phyloP scores from a whole-genome alignment of 1,284 basidiomycete genomes.

The Ustilago shanxiensis region DNA sequence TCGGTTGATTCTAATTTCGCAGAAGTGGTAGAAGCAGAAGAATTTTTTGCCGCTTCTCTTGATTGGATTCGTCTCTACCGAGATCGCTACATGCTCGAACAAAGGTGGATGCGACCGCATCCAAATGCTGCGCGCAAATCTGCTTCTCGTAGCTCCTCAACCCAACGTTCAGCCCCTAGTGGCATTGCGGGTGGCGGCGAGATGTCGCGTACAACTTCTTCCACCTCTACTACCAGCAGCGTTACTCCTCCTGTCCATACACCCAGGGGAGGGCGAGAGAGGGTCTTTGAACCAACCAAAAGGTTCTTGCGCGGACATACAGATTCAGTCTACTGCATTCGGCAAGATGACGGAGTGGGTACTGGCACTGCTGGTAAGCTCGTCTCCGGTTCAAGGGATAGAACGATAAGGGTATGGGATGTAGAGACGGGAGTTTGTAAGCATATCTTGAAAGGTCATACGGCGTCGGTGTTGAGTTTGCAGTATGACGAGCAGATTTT shows the following conservation, averaged over 20 bases:
- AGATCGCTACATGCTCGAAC: constrained; percentile 38
- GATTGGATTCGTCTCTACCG: constrained; percentile 44
- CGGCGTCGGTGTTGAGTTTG: constrained; percentile 55
- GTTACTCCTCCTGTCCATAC: neutral
- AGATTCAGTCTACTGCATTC: constrained; percentile 60
- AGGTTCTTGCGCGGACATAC: constrained; percentile 52
- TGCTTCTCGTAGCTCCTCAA: neutral
- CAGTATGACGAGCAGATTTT: constrained; percentile 60
- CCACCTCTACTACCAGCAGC: neutral
- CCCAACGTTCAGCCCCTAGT: neutral
- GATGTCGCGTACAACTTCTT: constrained; percentile 17
- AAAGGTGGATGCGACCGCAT: constrained; percentile 36
- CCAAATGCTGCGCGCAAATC: constrained; percentile 1
- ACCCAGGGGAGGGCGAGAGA: neutral
- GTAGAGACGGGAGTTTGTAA: constrained; percentile 44
- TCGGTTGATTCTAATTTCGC: constrained; percentile 25
- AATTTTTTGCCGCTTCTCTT: constrained; percentile 36
- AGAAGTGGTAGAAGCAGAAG: constrained; percentile 40
- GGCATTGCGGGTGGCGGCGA: neutral
- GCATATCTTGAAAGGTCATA: constrained; percentile 53
- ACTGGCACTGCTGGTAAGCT: constrained; percentile 46
- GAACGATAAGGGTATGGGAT: constrained; percentile 61
- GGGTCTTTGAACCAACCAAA: constrained; percentile 39
- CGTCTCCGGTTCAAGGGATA: constrained; percentile 56
- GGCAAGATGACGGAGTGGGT: constrained; percentile 52